phyloP scores from a whole-genome alignment of 2,329 filamentous ascomycete genomes.

The Sordariomycetes sp. region DNA sequence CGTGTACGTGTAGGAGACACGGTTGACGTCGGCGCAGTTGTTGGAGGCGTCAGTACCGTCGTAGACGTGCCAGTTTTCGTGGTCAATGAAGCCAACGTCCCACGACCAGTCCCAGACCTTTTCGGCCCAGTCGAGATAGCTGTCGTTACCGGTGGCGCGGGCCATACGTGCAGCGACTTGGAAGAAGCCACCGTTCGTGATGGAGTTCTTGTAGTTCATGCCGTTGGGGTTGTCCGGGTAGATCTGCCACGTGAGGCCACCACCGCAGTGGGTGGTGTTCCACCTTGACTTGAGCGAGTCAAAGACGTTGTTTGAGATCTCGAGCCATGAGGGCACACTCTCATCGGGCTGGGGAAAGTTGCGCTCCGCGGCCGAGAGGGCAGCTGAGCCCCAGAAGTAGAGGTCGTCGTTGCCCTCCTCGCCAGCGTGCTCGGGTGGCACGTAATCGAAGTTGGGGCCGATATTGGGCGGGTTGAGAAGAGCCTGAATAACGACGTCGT shows the following conservation, averaged over 20 bases:
- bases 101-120: constrained; percentile 49
- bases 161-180: constrained; percentile 49
- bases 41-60: constrained; percentile 42
- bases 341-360: constrained; percentile 54
- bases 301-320: constrained; percentile 63
- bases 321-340: constrained; percentile 51
- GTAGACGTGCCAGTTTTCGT: constrained; percentile 45
- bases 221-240: constrained; percentile 64
- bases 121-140: constrained; percentile 46
- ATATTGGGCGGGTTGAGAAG: constrained; percentile 45
- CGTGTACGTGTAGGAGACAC: constrained; percentile 47
- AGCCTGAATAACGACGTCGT: constrained; percentile 48
- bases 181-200: constrained; percentile 40
- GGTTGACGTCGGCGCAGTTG: constrained; percentile 44
- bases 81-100: constrained; percentile 39
- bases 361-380: constrained; percentile 59
- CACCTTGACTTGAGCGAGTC: constrained; percentile 61
- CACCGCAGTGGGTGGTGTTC: constrained; percentile 58
- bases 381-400: constrained; percentile 62
- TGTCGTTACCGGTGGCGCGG: constrained; percentile 47
- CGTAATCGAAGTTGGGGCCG: constrained; percentile 49
- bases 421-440: constrained; percentile 44
- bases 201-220: constrained; percentile 72
- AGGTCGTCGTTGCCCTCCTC: constrained; percentile 68
- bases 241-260: constrained; percentile 77